Evolutionary conservation across 805 yeast genomes (phyloP).

Genomic region (Scheffersomyces stipitis): DNA sequence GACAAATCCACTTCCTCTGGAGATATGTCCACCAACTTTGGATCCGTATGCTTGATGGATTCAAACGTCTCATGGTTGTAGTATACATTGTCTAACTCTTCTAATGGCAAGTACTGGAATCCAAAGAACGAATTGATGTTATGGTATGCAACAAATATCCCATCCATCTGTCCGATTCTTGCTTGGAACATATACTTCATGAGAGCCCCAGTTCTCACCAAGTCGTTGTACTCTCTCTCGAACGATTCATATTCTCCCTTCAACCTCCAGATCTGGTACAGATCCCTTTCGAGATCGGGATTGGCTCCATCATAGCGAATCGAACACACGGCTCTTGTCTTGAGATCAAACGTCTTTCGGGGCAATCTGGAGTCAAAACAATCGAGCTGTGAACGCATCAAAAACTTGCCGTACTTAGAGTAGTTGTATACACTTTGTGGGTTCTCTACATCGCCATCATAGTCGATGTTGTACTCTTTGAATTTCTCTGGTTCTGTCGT

Average conservation of each 20-base stretch:
- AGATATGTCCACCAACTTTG: conserved; percentile 2
- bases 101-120: conserved; percentile 80
- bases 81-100: conserved; percentile 58
- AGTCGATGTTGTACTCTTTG: conserved; percentile 22
- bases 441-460: conserved; percentile 13
- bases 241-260: conserved; percentile 76
- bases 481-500: conserved; percentile 61
- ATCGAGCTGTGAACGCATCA: conserved; percentile 90
- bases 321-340: conserved; percentile 88
- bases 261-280: conserved; percentile 64
- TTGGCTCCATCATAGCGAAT: conserved; percentile 74
- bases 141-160: conserved; percentile 89
- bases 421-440: conserved; percentile 60
- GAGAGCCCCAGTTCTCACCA: conserved; percentile 67
- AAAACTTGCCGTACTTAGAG: conserved; percentile 62
- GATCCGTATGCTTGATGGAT: conserved; percentile 5
- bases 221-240: conserved; percentile 75
- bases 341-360: conserved; percentile 85
- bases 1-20: conserved; percentile 3
- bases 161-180: conserved; percentile 95
- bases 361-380: conserved; percentile 76
- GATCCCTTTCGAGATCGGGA: conserved; percentile 53
- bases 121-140: conserved; percentile 81
- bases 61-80: conserved; percentile 19
- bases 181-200: conserved; percentile 90